Base-by-base conservation (phyloP, 345 rosid genomes). In the Gossypium herbaceum region DNA sequence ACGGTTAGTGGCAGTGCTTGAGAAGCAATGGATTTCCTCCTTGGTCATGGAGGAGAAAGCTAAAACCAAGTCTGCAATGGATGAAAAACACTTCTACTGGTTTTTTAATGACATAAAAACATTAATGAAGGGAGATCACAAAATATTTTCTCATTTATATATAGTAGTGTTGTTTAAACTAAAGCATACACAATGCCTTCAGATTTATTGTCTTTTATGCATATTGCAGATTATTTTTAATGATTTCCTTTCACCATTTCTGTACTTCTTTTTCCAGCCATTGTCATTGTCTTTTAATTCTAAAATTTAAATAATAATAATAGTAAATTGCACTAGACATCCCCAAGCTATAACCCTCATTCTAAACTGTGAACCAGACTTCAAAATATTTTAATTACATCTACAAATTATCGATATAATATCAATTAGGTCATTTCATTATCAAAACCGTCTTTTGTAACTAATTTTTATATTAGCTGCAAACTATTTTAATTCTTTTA, bases 1-100 rank as follows among this genome's bases (percentile, higher is more conserved):
- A 72, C 7, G 54, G 45, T 77, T 1, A 76, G 74, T 0, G 68
- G 74, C 77, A 83, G 79, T 64, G 60, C 65, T 74, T 82, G 81
- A 79, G 73, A 54, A 63, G 44, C 27, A 58, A 2, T 7, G 29
- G 34, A 60, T 20, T 34, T 56, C 12, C 25, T 19, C 60, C 60
- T 19, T 7, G 24, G 39, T 63, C 75, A 12, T 20, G 15, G 61
- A 25, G 43, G 57, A 44, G 9, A 29, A 6, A 19, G 41, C 13
- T 34, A 34, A 34, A n/a, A 4, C 39, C 24, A 57, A 48, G 43
- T 15, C 55, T 48, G 34, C 54, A 67, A 22, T 45, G 11, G 39
- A 12, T 7, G 19, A 2, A 47, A 45, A 62, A 62, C 17, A 0
- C 11, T 25, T 48, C 9, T 47, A 15, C 39, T 47, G 20, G 17